These are phyloP conservation scores for Colletotrichum tropicale DNA, from an alignment of 2,329 filamentous ascomycete genomes.

Conservation along the genomic window DNA sequence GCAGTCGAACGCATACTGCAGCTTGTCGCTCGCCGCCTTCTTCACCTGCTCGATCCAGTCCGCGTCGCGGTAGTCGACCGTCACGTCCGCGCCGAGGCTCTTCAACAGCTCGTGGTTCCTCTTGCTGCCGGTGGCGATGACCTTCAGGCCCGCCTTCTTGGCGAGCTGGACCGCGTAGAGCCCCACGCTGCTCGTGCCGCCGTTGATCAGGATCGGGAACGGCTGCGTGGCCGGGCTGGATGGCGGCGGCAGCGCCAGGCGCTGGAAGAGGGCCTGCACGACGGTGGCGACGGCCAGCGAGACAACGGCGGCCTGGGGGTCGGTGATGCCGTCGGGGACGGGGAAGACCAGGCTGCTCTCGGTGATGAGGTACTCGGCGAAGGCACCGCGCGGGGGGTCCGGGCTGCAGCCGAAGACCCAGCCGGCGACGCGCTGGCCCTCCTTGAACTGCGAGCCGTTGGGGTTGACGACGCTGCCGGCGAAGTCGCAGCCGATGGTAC, in stretches of 20 bases:
- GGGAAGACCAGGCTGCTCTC: constrained; percentile 16
- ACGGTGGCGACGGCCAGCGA: constrained; percentile 10
- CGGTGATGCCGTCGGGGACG: not conserved
- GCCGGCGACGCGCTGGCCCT: constrained; percentile 36
- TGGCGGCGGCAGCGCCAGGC: not conserved
- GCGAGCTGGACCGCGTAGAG: constrained; percentile 16
- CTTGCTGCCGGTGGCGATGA: constrained; percentile 21
- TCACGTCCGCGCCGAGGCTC: constrained; percentile 48
- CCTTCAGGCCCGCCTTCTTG: constrained; percentile 4
- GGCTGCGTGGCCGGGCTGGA: not conserved
- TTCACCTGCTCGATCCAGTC: constrained; percentile 12
- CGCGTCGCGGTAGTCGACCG: constrained; percentile 48
- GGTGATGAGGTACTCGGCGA: constrained; percentile 16
- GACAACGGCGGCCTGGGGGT: constrained; percentile 5
- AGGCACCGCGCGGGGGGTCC: constrained; percentile 16
- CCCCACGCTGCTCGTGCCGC: constrained; percentile 25
- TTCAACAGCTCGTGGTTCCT: constrained; percentile 42
- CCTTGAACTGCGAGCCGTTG: constrained; percentile 31
- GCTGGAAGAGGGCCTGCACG: constrained; percentile 16
- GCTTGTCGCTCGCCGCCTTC: constrained; percentile 23
- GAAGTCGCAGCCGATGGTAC: constrained; percentile 37
- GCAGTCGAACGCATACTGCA: constrained; percentile 31
- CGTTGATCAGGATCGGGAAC: constrained; percentile 28
- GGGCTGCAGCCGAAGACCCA: constrained; percentile 32
- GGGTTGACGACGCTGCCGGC: constrained; percentile 32